Conservation (phyloP, 192 early-diverging fungal species). For the Globomyces pollinis-pini region DNA sequence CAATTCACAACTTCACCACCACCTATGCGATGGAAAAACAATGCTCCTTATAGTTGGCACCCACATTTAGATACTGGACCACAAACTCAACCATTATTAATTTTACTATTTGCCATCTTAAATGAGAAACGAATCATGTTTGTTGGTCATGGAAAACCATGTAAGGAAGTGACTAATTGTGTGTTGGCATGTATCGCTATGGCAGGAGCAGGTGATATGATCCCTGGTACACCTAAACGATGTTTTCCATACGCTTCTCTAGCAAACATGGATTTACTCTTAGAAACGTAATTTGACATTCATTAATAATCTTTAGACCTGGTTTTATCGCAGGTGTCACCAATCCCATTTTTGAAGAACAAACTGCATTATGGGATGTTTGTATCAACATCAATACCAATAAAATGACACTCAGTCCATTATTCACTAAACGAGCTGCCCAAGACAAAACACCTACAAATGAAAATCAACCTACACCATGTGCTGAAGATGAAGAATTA, state of each 20-base stretch:
- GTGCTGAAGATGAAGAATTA: slow-evolving; percentile 32
- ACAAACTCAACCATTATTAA: slow-evolving; percentile 75
- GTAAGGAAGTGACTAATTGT: slow-evolving; percentile 87
- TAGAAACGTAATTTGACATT: slow-evolving; percentile 79
- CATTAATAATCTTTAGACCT: slow-evolving; percentile 29
- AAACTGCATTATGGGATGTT: slow-evolving; percentile 93
- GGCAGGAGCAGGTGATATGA: slow-evolving; percentile 82
- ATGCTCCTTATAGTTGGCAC: slow-evolving; percentile 50
- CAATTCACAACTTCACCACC: slow-evolving; percentile 26
- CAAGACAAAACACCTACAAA: neutral
- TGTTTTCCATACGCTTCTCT: slow-evolving; percentile 88
- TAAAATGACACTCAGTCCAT: slow-evolving; percentile 85
- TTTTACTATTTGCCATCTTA: slow-evolving; percentile 82
- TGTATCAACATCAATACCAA: slow-evolving; percentile 89
- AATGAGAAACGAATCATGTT: slow-evolving; percentile 92
- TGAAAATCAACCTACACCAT: slow-evolving; percentile 6
- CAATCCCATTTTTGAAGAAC: slow-evolving; percentile 91
- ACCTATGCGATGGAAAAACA: slow-evolving; percentile 31
- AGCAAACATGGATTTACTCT: slow-evolving; percentile 75
- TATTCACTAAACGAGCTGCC: slow-evolving; percentile 18
- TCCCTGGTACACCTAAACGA: slow-evolving; percentile 78
- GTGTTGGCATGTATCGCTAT: slow-evolving; percentile 84
- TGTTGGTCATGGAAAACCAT: slow-evolving; percentile 80
- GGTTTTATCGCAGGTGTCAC: slow-evolving; percentile 96
- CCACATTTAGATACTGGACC: slow-evolving; percentile 85